Evolutionary conservation across 495 filamentous ascomycete genomes (phyloP).

Genomic region (Hypoxylon crocopeplum): DNA sequence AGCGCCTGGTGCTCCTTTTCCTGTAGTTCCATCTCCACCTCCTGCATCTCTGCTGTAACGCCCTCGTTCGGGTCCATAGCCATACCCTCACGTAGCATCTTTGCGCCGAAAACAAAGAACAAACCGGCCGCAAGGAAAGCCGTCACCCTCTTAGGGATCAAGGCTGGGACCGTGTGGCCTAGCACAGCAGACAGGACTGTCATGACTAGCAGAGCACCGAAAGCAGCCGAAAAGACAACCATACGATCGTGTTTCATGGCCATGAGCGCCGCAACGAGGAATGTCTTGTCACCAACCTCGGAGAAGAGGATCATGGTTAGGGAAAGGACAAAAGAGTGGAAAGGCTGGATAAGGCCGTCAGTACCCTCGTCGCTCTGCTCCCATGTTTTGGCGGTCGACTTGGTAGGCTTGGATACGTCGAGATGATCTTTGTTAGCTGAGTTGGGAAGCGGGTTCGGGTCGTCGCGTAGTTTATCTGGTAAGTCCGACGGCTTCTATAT

Average conservation of each 20-base stretch:
- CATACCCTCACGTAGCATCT: constrained; percentile 85
- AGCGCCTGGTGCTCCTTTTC: constrained; percentile 82
- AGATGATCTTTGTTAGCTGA: constrained; percentile 71
- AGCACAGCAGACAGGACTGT: constrained; percentile 96
- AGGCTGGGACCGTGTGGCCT: constrained; percentile 88
- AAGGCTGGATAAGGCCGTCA: constrained; percentile 75
- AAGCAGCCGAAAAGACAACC: constrained; percentile 93
- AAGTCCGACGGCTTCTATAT: constrained; percentile 81
- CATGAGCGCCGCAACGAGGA: constrained; percentile 96
- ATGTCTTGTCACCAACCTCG: constrained; percentile 98
- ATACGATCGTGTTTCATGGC: constrained; percentile 97
- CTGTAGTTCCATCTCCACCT: constrained; percentile 93
- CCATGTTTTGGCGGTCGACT: constrained; percentile 37
- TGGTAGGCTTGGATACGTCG: constrained; percentile 64
- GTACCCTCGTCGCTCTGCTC: constrained; percentile 48
- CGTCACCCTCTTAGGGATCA: constrained; percentile 88
- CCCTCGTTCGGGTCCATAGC: constrained; percentile 88
- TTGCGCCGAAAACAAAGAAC: constrained; percentile 88
- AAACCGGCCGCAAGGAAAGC: constrained; percentile 82
- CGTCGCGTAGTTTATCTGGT: constrained; percentile 80
- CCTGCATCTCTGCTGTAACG: constrained; percentile 93
- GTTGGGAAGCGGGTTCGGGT: constrained; percentile 73
- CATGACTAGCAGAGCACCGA: constrained; percentile 89
- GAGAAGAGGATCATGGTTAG: constrained; percentile 98
- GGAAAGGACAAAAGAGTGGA: constrained; percentile 92